Percentiles rank a stretch among this genome's conserved stretches.
phyloP scores from a whole-genome alignment of 306 rosid species.

The Astragalus membranaceus region DNA sequence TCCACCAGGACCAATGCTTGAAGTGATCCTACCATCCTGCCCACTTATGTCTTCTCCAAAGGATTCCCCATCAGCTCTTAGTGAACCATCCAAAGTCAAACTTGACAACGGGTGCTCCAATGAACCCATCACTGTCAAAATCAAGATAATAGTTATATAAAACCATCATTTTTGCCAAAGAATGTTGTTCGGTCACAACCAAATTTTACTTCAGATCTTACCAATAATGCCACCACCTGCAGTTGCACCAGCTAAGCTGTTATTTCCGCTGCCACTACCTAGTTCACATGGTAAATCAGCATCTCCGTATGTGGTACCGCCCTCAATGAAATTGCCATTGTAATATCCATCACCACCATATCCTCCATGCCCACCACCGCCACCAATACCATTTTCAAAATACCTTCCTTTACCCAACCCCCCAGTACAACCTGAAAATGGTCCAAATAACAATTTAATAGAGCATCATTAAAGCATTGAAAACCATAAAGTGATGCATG shows the following conservation, averaged over 20 bases:
- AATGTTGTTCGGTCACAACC: background rate
- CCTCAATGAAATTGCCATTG: slow-evolving; percentile 67
- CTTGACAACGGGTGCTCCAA: slow-evolving; percentile 74
- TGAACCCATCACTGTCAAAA: slow-evolving; percentile 85
- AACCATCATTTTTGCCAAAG: background rate
- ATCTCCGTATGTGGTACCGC: slow-evolving; percentile 79
- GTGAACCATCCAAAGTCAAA: slow-evolving; percentile 65
- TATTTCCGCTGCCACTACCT: slow-evolving; percentile 98
- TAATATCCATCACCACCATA: slow-evolving; percentile 92
- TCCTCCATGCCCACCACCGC: slow-evolving; percentile 98
- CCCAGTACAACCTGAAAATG: slow-evolving; percentile 67
- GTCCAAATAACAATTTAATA: slow-evolving; percentile 25
- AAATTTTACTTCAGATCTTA: slow-evolving; percentile 33
- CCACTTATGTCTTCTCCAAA: slow-evolving; percentile 51
- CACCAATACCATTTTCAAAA: slow-evolving; percentile 65
- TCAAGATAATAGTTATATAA: slow-evolving; percentile 11
- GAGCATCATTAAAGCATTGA: slow-evolving; percentile 2
- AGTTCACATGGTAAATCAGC: slow-evolving; percentile 92
- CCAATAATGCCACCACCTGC: slow-evolving; percentile 96
- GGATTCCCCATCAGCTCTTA: slow-evolving; percentile 87
- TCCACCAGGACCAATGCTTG: slow-evolving; percentile 85
- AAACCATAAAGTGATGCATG: slow-evolving; percentile 7
- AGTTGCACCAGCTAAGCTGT: slow-evolving; percentile 73
- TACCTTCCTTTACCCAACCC: slow-evolving; percentile 78
- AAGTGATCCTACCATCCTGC: slow-evolving; percentile 32